phyloP scores from a whole-genome alignment of 176 grass and related monocot species.

The Triticum monococcum region DNA sequence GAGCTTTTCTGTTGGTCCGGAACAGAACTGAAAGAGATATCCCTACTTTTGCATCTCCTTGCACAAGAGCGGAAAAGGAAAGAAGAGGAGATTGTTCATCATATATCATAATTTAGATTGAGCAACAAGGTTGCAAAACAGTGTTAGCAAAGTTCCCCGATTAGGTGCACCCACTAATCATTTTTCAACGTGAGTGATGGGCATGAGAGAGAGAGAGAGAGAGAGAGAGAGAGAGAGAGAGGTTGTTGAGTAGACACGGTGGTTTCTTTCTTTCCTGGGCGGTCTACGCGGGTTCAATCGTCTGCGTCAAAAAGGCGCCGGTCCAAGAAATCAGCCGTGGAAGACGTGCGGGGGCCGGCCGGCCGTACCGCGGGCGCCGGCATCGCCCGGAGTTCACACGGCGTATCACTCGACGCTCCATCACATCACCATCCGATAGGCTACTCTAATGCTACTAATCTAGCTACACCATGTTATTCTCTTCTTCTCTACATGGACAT shows the following conservation, averaged over 20 bases:
- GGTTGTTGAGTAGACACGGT: constrained; percentile 6
- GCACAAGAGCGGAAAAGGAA: neutral
- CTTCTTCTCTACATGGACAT: neutral
- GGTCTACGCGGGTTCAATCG: constrained; percentile 20
- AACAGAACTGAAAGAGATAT: neutral
- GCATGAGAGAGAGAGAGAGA: neutral
- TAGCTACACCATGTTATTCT: neutral
- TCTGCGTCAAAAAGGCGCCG: constrained; percentile 10
- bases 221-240: neutral
- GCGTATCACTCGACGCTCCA: neutral
- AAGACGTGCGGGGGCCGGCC: constrained; percentile 7
- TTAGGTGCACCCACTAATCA: neutral
- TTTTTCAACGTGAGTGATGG: neutral
- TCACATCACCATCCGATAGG: neutral
- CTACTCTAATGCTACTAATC: neutral
- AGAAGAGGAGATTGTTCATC: neutral
- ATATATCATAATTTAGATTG: neutral
- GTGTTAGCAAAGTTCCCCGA: neutral
- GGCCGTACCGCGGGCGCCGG: neutral
- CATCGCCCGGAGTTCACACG: neutral
- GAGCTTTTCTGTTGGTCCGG: neutral
- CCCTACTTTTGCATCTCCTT: neutral
- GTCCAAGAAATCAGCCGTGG: constrained; percentile 40
- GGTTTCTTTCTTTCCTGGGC: neutral
- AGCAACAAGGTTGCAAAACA: neutral